Percentiles rank a stretch among this genome's conserved stretches.
Conservation (phyloP, 257 asterid species). For the Sherardia arvensis region DNA sequence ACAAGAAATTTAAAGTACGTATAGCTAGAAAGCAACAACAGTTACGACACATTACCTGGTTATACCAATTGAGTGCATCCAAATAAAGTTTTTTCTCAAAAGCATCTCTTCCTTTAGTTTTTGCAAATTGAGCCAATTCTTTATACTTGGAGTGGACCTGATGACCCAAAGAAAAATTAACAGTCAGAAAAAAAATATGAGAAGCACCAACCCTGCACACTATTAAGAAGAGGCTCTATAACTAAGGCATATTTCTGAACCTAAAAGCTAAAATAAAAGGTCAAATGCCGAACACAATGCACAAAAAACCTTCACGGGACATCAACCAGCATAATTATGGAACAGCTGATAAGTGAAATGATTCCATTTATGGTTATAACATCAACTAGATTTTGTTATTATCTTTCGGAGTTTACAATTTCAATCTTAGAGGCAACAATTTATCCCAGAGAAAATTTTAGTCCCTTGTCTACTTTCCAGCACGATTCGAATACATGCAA, state of each 20-base stretch:
- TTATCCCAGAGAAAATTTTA: background rate
- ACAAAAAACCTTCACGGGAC: too few species aligned
- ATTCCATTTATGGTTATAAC: background rate
- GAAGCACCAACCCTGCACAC: background rate
- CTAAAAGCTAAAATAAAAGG: too few species aligned
- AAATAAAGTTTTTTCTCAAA: background rate
- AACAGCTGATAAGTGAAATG: background rate
- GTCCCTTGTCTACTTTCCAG: background rate
- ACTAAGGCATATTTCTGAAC: too few species aligned
- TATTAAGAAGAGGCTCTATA: too few species aligned
- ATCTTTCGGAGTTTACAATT: background rate
- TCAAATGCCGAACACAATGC: too few species aligned
- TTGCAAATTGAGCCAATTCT: background rate
- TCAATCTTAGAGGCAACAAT: background rate
- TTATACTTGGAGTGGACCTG: conserved; percentile 11
- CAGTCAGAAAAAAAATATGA: background rate
- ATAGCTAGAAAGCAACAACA: background rate
- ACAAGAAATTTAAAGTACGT: background rate
- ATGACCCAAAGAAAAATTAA: background rate
- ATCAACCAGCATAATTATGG: too few species aligned
- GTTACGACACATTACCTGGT: conserved; percentile 15
- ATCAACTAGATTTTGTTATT: background rate
- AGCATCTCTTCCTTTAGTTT: conserved; percentile 10
- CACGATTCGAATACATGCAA: background rate
- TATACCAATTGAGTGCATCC: conserved; percentile 20